Percentiles rank a stretch among this genome's conserved stretches.
Evolutionary conservation across 129 eudicot species (phyloP).

Genomic region (Artemisia annua): DNA sequence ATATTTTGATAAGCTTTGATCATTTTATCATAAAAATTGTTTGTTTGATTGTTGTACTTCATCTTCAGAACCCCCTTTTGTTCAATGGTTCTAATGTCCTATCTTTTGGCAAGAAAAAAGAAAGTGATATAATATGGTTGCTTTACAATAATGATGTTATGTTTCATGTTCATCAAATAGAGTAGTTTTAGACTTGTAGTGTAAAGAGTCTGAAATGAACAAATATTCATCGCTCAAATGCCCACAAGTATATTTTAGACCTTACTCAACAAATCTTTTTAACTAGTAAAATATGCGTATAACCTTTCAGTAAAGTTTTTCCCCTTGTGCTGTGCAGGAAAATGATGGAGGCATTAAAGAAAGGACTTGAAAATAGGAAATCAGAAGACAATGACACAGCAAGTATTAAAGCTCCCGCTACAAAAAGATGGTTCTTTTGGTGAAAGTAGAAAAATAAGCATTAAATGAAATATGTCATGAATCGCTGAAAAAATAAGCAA

Average conservation of each 20-base stretch:
- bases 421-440: conserved; percentile 74
- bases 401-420: conserved; percentile 38
- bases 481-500: too few relatives aligned
- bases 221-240: not conserved
- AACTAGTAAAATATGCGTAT: not conserved
- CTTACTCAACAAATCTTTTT: not conserved
- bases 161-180: not conserved
- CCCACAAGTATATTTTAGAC: not conserved
- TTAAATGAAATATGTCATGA: too few relatives aligned
- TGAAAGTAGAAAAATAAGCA: too few relatives aligned
- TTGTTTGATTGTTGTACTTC: conserved; percentile 9
- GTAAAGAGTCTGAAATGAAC: not conserved
- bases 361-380: conserved; percentile 79
- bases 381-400: conserved; percentile 37
- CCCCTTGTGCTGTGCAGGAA: conserved; percentile 45
- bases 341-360: conserved; percentile 79
- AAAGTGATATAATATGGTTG: not conserved
- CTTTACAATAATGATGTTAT: not conserved
- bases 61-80: not conserved
- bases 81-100: not conserved
- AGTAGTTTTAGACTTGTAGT: not conserved
- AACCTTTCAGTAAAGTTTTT: not conserved
- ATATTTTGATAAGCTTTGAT: not conserved
- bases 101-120: not conserved
- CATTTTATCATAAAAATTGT: not conserved